Conservation (phyloP, 768 basidiomycete species). For the Lactarius hatsudake region DNA sequence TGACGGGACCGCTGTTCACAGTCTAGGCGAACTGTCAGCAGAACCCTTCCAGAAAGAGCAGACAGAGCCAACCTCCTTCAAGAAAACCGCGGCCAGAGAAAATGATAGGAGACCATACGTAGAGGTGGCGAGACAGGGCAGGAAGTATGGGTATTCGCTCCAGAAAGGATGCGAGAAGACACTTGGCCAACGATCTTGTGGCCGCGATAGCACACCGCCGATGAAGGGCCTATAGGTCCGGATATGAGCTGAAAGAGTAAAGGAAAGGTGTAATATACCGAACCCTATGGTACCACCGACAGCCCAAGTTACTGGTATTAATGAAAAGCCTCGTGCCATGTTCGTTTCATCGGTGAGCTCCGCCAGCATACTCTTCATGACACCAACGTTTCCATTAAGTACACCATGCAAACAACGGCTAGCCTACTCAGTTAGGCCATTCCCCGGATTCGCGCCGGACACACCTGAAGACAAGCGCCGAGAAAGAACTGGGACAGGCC, state of each 20-base stretch:
- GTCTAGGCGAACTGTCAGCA: slow-evolving; percentile 2
- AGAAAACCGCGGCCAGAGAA: slow-evolving; percentile 1
- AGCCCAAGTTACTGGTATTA: slow-evolving; percentile 34
- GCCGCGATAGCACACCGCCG: slow-evolving; percentile 30
- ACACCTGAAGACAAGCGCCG: slow-evolving; percentile 33
- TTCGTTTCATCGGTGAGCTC: slow-evolving; percentile 65
- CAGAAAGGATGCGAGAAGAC: slow-evolving; percentile 29
- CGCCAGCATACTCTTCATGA: slow-evolving; percentile 43
- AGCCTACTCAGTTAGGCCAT: slow-evolving; percentile 55
- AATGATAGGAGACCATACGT: neutral
- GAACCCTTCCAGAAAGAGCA: neutral
- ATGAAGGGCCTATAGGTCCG: too few species aligned
- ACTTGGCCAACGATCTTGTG: slow-evolving; percentile 27
- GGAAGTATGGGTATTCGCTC: slow-evolving; percentile 31
- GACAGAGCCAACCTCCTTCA: slow-evolving; percentile 11
- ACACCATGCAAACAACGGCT: slow-evolving; percentile 11
- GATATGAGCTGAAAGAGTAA: too few species aligned
- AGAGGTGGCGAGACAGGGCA: slow-evolving; percentile 25
- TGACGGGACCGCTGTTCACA: neutral
- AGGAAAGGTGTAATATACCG: neutral
- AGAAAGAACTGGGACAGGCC: slow-evolving; percentile 39
- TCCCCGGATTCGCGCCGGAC: neutral
- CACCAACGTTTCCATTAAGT: slow-evolving; percentile 10
- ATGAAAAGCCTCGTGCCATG: slow-evolving; percentile 41
- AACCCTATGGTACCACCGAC: slow-evolving; percentile 20